Conservation (phyloP, 1,139 yeast species). For the Lizanozyma gosingica region DNA sequence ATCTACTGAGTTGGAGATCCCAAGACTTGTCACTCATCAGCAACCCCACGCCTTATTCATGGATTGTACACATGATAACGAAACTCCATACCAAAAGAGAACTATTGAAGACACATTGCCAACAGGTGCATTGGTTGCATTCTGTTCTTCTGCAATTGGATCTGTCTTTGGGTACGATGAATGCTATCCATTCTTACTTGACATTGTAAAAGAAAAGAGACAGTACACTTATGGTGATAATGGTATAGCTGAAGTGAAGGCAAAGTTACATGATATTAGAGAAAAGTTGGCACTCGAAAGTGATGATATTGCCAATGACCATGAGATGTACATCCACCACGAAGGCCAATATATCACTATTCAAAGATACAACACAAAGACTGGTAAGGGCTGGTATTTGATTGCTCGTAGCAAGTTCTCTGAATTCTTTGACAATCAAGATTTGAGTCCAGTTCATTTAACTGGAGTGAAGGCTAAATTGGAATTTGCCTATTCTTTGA, state of each 20-base stretch:
- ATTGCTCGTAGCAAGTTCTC: conserved; percentile 78
- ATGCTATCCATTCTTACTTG: conserved; percentile 70
- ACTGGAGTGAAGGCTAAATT: conserved; percentile 59
- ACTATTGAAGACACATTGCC: conserved; percentile 92
- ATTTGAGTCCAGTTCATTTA: conserved; percentile 50
- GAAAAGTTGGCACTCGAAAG: conserved; percentile 56
- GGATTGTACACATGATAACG: conserved; percentile 98
- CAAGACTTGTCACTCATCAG: conserved; percentile 52
- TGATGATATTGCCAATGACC: conserved; percentile 56
- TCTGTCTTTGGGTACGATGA: conserved; percentile 94
- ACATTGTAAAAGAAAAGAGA: conserved; percentile 74
- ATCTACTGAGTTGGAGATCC: conserved; percentile 49
- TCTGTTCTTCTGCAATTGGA: conserved; percentile 91
- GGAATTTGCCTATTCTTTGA: conserved; percentile 52
- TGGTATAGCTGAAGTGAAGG: conserved; percentile 72
- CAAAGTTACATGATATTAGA: conserved; percentile 50
- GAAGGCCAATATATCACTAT: conserved; percentile 89
- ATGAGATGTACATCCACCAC: conserved; percentile 91
- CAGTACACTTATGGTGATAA: conserved; percentile 46
- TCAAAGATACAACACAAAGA: conserved; percentile 73
- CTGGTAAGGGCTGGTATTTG: conserved; percentile 84
- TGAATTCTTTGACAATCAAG: conserved; percentile 31
- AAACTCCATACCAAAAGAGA: conserved; percentile 79
- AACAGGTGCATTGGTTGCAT: conserved; percentile 87
- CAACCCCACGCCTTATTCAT: conserved; percentile 89